Percentiles rank a stretch among this genome's conserved stretches.
Evolutionary conservation across 148 eudicot species (phyloP).

Genomic region (Pouteria glomerata): DNA sequence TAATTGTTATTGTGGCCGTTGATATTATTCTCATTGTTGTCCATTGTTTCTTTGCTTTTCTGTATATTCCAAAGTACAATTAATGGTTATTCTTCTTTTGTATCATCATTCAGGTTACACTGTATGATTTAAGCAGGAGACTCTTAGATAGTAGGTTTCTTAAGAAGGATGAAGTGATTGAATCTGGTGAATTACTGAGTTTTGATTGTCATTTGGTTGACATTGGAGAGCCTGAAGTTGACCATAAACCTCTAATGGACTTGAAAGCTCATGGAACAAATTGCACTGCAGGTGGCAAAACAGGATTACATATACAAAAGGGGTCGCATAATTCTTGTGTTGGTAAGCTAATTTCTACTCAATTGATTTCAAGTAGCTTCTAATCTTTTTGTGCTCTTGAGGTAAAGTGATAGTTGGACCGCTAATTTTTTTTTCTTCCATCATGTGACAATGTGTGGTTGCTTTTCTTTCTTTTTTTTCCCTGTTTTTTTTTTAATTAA

Average conservation of each 20-base stretch:
- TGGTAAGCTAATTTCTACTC: slow-evolving; percentile 22
- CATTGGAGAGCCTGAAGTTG: slow-evolving; percentile 54
- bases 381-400: neutral
- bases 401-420: neutral
- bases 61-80: slow-evolving; percentile 3
- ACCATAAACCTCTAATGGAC: slow-evolving; percentile 23
- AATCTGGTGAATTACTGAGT: slow-evolving; percentile 51
- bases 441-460: neutral
- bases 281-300: slow-evolving; percentile 15
- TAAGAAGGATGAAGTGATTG: slow-evolving; percentile 58
- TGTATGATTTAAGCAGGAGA: slow-evolving; percentile 58
- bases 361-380: neutral
- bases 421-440: slow-evolving; percentile 1
- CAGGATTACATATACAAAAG: slow-evolving; percentile 10
- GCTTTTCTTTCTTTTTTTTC: neutral
- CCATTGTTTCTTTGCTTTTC: neutral
- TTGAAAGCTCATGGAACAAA: slow-evolving; percentile 24
- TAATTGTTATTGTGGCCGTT: neutral
- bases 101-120: slow-evolving; percentile 42
- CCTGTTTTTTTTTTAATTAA: neutral
- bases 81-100: neutral
- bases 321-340: slow-evolving; percentile 8
- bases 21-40: neutral
- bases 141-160: slow-evolving; percentile 67
- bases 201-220: slow-evolving; percentile 75